These are phyloP conservation scores for Agrocybe pediades DNA, from an alignment of 768 basidiomycete genomes.

Conservation along the genomic window DNA sequence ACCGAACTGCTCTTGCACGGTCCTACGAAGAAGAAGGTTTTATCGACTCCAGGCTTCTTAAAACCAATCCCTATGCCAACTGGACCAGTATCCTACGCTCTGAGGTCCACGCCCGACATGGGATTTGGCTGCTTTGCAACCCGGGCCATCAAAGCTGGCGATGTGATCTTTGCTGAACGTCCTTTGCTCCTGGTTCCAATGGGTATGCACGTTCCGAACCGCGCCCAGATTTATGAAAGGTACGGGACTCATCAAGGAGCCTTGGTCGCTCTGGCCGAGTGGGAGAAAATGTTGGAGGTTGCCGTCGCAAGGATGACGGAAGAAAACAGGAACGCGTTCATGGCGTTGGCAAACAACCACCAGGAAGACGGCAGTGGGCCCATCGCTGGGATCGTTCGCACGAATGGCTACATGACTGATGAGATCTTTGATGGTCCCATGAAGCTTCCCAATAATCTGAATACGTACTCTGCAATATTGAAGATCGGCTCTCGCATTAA, in stretches of 20 bases:
- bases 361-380: conserved; percentile 32
- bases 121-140: conserved; percentile 35
- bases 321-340: conserved; percentile 16
- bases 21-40: conserved; percentile 2
- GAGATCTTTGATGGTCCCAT: not conserved
- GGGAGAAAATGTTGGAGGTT: conserved; percentile 22
- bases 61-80: not conserved
- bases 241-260: not conserved
- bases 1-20: conserved; percentile 6
- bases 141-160: conserved; percentile 25
- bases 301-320: conserved; percentile 18
- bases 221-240: not conserved
- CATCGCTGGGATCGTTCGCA: conserved; percentile 26
- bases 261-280: not conserved
- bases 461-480: conserved; percentile 2
- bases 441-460: not conserved
- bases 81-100: not conserved
- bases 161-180: conserved; percentile 38
- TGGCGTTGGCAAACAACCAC: conserved; percentile 27
- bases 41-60: conserved; percentile 3
- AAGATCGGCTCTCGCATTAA: conserved; percentile 28
- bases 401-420: conserved; percentile 25
- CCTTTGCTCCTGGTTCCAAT: conserved; percentile 31
- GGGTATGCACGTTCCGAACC: not conserved
- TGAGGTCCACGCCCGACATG: conserved; percentile 14